Evolutionary conservation across 768 basidiomycete genomes (phyloP).

Genomic region (Tylopilus sp.): DNA sequence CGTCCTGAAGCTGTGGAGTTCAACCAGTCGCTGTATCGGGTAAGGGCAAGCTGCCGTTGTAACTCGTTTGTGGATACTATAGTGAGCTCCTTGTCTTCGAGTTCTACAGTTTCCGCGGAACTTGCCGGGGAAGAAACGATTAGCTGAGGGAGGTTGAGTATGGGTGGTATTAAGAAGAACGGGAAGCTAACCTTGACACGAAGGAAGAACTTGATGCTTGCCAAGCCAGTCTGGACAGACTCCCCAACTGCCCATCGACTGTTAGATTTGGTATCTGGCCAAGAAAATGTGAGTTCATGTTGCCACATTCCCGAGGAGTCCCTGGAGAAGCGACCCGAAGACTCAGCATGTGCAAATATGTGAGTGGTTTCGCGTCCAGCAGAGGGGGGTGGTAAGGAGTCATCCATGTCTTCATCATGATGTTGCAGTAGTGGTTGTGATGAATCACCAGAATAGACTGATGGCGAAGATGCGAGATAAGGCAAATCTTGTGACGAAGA

Average conservation of each 20-base stretch:
- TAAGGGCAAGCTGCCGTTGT: slow-evolving; percentile 61
- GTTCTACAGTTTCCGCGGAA: slow-evolving; percentile 61
- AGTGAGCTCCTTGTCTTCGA: slow-evolving; percentile 62
- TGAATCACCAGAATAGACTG: slow-evolving; percentile 24
- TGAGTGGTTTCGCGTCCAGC: slow-evolving; percentile 39
- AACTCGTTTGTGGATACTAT: slow-evolving; percentile 68
- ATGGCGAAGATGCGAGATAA: slow-evolving; percentile 17
- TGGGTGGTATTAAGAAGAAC: slow-evolving; percentile 5
- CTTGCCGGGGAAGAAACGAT: slow-evolving; percentile 45
- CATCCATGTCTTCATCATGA: slow-evolving; percentile 13
- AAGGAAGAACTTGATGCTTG: slow-evolving; percentile 65
- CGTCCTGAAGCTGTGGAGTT: slow-evolving; percentile 29
- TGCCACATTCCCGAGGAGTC: slow-evolving; percentile 58
- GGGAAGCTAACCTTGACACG: slow-evolving; percentile 57
- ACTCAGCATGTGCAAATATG: slow-evolving; percentile 55
- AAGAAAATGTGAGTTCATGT: slow-evolving; percentile 65
- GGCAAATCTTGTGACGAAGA: slow-evolving; percentile 23
- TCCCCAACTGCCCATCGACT: slow-evolving; percentile 81
- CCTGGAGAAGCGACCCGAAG: slow-evolving; percentile 53
- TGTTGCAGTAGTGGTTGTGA: slow-evolving; percentile 24
- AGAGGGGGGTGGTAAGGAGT: slow-evolving; percentile 8
- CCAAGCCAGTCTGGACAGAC: slow-evolving; percentile 63
- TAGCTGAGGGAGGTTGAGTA: slow-evolving; percentile 32
- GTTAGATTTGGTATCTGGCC: slow-evolving; percentile 65
- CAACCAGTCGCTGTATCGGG: slow-evolving; percentile 51